Conservation (phyloP, 1,284 basidiomycete genomes). For the Sparassis latifolia region DNA sequence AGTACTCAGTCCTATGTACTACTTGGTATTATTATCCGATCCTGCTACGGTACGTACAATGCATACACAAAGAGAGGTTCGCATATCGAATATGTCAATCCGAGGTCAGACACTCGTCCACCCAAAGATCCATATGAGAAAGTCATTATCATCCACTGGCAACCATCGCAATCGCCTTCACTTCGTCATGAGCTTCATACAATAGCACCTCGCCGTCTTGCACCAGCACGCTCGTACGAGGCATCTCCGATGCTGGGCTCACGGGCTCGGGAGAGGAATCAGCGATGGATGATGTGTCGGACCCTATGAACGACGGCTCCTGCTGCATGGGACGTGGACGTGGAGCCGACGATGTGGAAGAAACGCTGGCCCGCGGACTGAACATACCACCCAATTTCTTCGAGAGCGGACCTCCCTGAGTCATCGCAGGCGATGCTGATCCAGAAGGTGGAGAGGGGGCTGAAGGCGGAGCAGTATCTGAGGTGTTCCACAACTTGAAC, state of each 20-base stretch:
- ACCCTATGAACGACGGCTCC: constrained; percentile 28
- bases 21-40: too few relatives aligned
- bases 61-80: too few relatives aligned
- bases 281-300: constrained; percentile 30
- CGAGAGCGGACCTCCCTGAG: constrained; percentile 35
- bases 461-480: constrained; percentile 14
- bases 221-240: constrained; percentile 15
- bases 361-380: constrained; percentile 45
- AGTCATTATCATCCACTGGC: too few relatives aligned
- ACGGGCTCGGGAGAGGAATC: constrained; percentile 28
- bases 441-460: constrained; percentile 16
- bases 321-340: constrained; percentile 12
- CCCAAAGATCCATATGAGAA: too few relatives aligned
- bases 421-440: constrained; percentile 15
- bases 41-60: too few relatives aligned
- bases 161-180: too few relatives aligned
- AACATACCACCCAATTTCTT: constrained; percentile 68
- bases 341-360: constrained; percentile 30
- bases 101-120: too few relatives aligned
- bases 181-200: too few relatives aligned
- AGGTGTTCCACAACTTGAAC: constrained; percentile 54
- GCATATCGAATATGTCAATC: too few relatives aligned
- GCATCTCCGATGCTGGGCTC: constrained; percentile 26
- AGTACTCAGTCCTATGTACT: too few relatives aligned
- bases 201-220: constrained; percentile 5